These are phyloP conservation scores for Neofusicoccum parvum DNA, from an alignment of 2,329 filamentous ascomycete species.

Conservation along the genomic window DNA sequence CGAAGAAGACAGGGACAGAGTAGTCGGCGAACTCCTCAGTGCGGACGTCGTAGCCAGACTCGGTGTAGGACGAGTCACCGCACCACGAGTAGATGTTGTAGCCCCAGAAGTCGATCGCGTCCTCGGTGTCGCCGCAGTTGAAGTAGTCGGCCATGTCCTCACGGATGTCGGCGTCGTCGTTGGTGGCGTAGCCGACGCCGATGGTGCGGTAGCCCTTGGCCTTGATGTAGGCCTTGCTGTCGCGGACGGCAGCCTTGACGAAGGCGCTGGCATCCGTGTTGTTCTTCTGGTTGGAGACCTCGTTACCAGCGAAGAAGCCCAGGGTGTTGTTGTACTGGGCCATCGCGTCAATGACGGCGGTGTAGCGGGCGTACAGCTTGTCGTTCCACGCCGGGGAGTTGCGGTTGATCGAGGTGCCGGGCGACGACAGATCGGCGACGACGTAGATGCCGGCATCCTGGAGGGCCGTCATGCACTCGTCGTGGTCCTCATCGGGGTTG, in stretches of 20 bases:
- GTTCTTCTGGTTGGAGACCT: constrained; percentile 87
- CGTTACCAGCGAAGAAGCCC: constrained; percentile 98
- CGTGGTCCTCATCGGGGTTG: constrained; percentile 77
- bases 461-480: constrained; percentile 80
- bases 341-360: constrained; percentile 77
- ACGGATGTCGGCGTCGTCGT: constrained; percentile 85
- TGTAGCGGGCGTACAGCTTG: constrained; percentile 78
- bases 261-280: constrained; percentile 91
- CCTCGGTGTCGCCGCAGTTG: constrained; percentile 71
- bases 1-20: constrained; percentile 95
- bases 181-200: constrained; percentile 93
- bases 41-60: constrained; percentile 80
- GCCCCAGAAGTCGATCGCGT: constrained; percentile 93
- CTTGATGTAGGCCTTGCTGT: constrained; percentile 94
- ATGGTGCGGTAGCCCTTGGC: constrained; percentile 73
- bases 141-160: constrained; percentile 86
- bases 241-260: constrained; percentile 96
- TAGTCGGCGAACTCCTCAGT: constrained; percentile 86
- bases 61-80: constrained; percentile 73
- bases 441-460: constrained; percentile 90
- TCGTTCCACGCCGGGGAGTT: constrained; percentile 77
- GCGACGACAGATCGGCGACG: constrained; percentile 85
- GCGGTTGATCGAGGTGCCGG: constrained; percentile 81
- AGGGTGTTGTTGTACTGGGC: constrained; percentile 85
- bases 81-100: constrained; percentile 99